These are phyloP conservation scores for Termitomyces heimii DNA, from an alignment of 768 basidiomycete species.

Conservation along the genomic window DNA sequence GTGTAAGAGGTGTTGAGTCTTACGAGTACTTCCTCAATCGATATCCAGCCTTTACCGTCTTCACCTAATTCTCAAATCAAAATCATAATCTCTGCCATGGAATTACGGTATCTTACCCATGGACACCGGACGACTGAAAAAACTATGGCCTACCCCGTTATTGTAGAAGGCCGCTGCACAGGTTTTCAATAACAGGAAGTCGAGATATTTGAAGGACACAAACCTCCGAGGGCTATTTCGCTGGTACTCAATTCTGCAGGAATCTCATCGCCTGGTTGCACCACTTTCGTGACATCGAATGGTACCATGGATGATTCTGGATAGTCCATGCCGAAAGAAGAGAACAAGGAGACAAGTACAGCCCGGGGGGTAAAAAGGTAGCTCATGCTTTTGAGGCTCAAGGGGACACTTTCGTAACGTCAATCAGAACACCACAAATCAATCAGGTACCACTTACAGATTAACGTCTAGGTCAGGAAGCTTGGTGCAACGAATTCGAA, in stretches of 20 bases:
- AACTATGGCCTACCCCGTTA: constrained; percentile 23
- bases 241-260: constrained; percentile 17
- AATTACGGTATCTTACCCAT: constrained; percentile 16
- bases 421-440: not conserved
- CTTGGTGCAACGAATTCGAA: constrained; percentile 29
- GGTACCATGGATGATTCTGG: constrained; percentile 17
- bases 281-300: constrained; percentile 15
- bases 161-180: constrained; percentile 24
- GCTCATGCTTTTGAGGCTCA: constrained; percentile 16
- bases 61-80: constrained; percentile 12
- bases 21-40: constrained; percentile 28
- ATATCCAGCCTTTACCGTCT: constrained; percentile 27
- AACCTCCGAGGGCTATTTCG: constrained; percentile 20
- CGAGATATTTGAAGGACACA: not conserved
- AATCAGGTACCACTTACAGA: constrained; percentile 20
- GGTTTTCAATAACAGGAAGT: not conserved
- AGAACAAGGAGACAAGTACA: constrained; percentile 25
- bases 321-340: constrained; percentile 23
- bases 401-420: constrained; percentile 14
- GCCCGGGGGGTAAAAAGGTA: constrained; percentile 32
- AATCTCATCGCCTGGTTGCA: constrained; percentile 18
- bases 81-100: not conserved
- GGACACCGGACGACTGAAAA: constrained; percentile 20
- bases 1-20: constrained; percentile 29
- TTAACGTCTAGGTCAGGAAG: constrained; percentile 22